Base-by-base conservation (phyloP, 225 moss, liverwort and hornwort species). In the Marchantia paleacea region DNA sequence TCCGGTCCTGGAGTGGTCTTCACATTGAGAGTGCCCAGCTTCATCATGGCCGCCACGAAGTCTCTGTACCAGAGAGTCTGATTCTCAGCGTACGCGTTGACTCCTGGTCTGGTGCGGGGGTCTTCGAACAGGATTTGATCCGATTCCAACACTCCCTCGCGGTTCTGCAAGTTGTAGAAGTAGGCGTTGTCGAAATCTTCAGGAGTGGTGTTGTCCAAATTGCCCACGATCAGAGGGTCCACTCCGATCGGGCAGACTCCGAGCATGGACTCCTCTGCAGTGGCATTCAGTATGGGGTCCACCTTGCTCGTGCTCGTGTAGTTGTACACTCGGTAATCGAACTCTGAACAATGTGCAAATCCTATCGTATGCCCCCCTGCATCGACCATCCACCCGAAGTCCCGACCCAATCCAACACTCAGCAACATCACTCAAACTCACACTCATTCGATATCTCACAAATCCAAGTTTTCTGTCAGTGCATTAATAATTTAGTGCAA, bases 351-450 rank as follows among this genome's bases (percentile, higher is more conserved):
- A 24, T 83, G 72, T 16, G 83, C 79, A 49, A 83, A 64, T 16
- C 83, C 83, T 51, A 83, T 79, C 0, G 83, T 83, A 58, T 79
- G 83, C 14, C 49, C 83, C 49, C 83, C 83, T 79, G 83, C 54
- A 82, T 47, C 28, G 14, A 6, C 18, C 3, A 39, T 8, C 53
- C 13, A 9, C 57, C 57, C 57, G 6, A 39, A 39, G 39, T 39
- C 39, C 39, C 39, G 39, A 39, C 39, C 39, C 39, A 39, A 39
- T 39, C 39, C 39, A 39, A 5, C 39, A 39, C 3, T 39, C 39
- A 39, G 39, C 39, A 39, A 39, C 39, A 2, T 39, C 39, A 5
- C 39, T 39, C 3, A 39, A 39, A 2, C 39, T 39, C 39, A 39
- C 39, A 39, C 39, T 39, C 39, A 5, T 39, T 39, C 39, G 3